phyloP scores from a whole-genome alignment of 139 green algal genomes.

The Astrephomene gubernaculifera region DNA sequence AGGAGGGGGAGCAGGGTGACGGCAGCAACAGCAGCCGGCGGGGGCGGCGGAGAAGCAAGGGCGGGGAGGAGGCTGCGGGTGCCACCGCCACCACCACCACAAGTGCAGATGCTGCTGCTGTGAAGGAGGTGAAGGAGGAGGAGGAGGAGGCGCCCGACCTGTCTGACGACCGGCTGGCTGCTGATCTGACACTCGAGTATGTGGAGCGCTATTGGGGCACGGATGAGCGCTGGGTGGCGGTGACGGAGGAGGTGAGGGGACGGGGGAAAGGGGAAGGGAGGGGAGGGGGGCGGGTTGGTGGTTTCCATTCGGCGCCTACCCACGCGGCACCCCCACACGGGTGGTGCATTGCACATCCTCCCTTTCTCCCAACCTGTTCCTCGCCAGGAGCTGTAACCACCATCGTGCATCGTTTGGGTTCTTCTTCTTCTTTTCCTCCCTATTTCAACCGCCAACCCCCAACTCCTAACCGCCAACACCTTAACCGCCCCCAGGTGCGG shows the following conservation, averaged over 20 bases:
- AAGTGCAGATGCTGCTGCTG: background rate
- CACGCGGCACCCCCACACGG: too few relatives aligned
- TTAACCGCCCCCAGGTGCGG: background rate
- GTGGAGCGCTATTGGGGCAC: conserved; percentile 66
- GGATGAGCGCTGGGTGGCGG: conserved; percentile 76
- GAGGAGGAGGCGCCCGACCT: conserved; percentile 14
- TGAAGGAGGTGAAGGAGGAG: conserved; percentile 9
- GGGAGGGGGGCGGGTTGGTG: too few relatives aligned
- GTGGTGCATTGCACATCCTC: too few relatives aligned
- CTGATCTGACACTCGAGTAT: conserved; percentile 52
- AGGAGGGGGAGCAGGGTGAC: background rate
- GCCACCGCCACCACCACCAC: background rate
- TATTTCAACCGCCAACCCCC: too few relatives aligned
- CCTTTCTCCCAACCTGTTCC: too few relatives aligned
- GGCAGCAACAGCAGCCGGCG: too few relatives aligned
- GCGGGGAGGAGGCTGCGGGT: background rate
- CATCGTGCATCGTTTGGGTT: too few relatives aligned
- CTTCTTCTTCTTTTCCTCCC: too few relatives aligned
- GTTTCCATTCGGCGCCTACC: too few relatives aligned
- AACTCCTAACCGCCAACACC: background rate
- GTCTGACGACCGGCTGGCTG: conserved; percentile 38
- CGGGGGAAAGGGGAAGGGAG: too few relatives aligned
- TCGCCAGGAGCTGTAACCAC: too few relatives aligned
- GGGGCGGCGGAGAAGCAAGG: background rate
- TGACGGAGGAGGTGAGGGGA: conserved; percentile 22